Percentiles rank a stretch among this genome's conserved stretches.
These are phyloP conservation scores for Kipferlia bialata DNA, from an alignment of 78 protist genomes.

Conservation along the genomic window DNA sequence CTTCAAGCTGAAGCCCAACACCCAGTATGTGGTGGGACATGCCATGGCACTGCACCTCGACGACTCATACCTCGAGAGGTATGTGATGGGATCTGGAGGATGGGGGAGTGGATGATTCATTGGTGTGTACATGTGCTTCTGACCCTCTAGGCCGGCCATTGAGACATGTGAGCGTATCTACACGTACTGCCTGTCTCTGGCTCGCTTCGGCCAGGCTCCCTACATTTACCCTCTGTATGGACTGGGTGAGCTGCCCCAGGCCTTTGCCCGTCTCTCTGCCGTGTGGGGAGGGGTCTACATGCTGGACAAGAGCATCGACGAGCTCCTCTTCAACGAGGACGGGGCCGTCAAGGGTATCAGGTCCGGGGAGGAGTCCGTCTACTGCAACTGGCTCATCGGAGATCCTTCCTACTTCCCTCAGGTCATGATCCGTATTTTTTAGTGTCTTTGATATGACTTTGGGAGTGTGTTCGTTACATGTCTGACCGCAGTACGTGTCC, in stretches of 20 bases:
- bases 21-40: constrained; percentile 87
- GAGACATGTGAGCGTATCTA: constrained; percentile 48
- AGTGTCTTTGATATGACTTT: too few species aligned
- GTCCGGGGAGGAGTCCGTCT: constrained; percentile 54
- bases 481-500: constrained; percentile 6
- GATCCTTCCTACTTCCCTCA: constrained; percentile 95
- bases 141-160: too few species aligned
- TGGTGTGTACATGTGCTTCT: too few species aligned
- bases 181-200: constrained; percentile 73
- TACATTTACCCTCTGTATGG: constrained; percentile 96
- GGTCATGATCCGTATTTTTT: too few species aligned
- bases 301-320: constrained; percentile 74
- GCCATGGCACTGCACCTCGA: constrained; percentile 76
- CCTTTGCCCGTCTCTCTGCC: constrained; percentile 77
- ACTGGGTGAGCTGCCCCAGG: constrained; percentile 89
- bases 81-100: too few species aligned
- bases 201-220: constrained; percentile 57
- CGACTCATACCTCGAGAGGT: constrained; percentile 54
- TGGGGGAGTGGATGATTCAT: too few species aligned
- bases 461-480: too few species aligned
- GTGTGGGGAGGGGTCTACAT: constrained; percentile 96
- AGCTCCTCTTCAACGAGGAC: constrained; percentile 53
- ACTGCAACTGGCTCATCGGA: constrained; percentile 54
- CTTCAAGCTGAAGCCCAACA: constrained; percentile 60
- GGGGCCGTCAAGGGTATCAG: constrained; percentile 68